Percentiles rank a stretch among this genome's conserved stretches.
Conservation (phyloP, 306 rosid genomes). For the Sicyos edulis region DNA sequence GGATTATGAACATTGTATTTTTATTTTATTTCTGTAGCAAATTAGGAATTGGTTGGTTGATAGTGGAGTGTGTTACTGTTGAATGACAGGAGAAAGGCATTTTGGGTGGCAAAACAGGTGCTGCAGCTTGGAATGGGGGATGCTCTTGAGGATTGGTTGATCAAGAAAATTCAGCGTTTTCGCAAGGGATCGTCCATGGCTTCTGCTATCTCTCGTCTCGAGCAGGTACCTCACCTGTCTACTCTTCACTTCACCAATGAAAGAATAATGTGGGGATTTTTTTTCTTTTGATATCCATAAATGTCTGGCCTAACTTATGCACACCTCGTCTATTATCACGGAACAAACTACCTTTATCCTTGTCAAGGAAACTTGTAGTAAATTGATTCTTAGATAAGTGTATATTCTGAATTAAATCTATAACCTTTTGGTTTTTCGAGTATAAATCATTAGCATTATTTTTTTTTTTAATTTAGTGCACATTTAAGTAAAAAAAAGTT, state of each 20-base stretch:
- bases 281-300: no score
- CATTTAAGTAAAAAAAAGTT: no score
- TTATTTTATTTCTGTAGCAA: no score
- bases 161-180: slow-evolving; percentile 68
- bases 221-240: slow-evolving; percentile 40
- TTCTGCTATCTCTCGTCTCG: slow-evolving; percentile 71
- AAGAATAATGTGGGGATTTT: background rate
- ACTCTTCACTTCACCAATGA: background rate
- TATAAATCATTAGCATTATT: no score
- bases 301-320: no score
- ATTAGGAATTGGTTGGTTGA: background rate
- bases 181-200: slow-evolving; percentile 88
- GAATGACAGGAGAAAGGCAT: slow-evolving; percentile 70
- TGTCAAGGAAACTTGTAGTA: no score
- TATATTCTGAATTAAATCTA: no score
- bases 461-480: no score
- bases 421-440: no score
- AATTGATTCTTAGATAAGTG: no score
- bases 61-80: background rate
- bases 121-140: slow-evolving; percentile 99
- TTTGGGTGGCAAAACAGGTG: slow-evolving; percentile 97
- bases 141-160: slow-evolving; percentile 98
- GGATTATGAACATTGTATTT: background rate
- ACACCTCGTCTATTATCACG: no score
- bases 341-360: no score